Percentiles rank a stretch among this genome's conserved stretches.
phyloP scores from a whole-genome alignment of 345 rosid genomes.

The Lagerstroemia speciosa region DNA sequence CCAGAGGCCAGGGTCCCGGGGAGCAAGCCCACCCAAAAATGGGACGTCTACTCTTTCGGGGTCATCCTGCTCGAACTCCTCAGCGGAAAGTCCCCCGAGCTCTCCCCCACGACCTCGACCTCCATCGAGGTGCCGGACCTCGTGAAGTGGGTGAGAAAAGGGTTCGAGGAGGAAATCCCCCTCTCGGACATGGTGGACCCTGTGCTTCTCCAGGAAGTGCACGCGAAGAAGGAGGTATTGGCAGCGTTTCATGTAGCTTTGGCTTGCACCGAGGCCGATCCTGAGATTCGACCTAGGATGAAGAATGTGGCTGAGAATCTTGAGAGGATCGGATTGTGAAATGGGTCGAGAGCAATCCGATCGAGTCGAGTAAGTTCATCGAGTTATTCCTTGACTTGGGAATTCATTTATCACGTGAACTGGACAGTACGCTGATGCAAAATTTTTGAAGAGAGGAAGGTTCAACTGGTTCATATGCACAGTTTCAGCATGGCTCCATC shows the following conservation, averaged over 20 bases:
- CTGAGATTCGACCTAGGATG: conserved; percentile 89
- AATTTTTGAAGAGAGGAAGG: neutral
- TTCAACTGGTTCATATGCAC: neutral
- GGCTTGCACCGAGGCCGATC: conserved; percentile 79
- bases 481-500: neutral
- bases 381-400: neutral
- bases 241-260: conserved; percentile 84
- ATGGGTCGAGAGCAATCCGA: neutral
- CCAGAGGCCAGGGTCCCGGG: conserved; percentile 73
- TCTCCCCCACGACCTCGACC: conserved; percentile 59
- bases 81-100: conserved; percentile 88
- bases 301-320: conserved; percentile 83
- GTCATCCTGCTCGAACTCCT: conserved; percentile 75
- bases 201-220: conserved; percentile 75
- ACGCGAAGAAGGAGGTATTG: conserved; percentile 82
- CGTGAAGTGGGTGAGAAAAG: conserved; percentile 88
- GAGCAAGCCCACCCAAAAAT: conserved; percentile 63
- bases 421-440: neutral
- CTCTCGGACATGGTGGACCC: conserved; percentile 93
- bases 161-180: conserved; percentile 78
- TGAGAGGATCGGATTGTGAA: conserved; percentile 52
- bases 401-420: neutral
- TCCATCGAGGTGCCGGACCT: conserved; percentile 69
- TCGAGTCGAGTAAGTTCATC: neutral
- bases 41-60: conserved; percentile 88